phyloP scores from a whole-genome alignment of 2,329 filamentous ascomycete genomes.

The Mycocentrospora acerina region DNA sequence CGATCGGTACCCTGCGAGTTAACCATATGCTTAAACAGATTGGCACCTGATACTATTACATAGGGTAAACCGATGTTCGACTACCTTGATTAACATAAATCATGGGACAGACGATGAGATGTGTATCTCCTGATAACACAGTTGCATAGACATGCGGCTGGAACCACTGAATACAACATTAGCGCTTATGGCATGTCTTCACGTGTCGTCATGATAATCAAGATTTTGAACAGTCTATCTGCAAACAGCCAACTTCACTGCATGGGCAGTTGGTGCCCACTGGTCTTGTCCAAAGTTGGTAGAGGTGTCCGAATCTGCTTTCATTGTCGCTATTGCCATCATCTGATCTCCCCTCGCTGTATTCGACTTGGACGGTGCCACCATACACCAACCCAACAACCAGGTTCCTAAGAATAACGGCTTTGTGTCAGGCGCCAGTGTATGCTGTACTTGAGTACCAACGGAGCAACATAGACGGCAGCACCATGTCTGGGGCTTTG shows the following conservation, averaged over 20 bases:
- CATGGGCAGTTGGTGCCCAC: constrained; percentile 2
- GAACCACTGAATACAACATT: constrained; percentile 8
- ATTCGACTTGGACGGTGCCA: constrained; percentile 27
- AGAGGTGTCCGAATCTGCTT: constrained; percentile 31
- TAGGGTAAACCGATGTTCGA: background rate
- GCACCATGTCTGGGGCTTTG: background rate
- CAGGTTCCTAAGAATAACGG: constrained; percentile 33
- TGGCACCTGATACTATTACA: too few species aligned
- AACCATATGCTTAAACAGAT: background rate
- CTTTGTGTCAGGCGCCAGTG: constrained; percentile 35
- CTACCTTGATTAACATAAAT: constrained; percentile 1
- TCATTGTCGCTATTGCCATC: constrained; percentile 21
- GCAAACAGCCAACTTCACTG: background rate
- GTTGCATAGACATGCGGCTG: constrained; percentile 26
- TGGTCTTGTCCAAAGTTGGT: constrained; percentile 10
- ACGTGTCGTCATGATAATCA: too few species aligned
- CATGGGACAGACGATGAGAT: constrained; percentile 15
- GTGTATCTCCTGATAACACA: constrained; percentile 12
- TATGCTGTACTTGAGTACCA: constrained; percentile 21
- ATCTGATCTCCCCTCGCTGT: constrained; percentile 7
- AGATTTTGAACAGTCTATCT: too few species aligned
- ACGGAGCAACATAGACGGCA: constrained; percentile 1
- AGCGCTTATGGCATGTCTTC: too few species aligned
- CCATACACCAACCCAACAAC: constrained; percentile 34
- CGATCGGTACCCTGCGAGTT: background rate